Percentiles rank a stretch among this genome's conserved stretches.
Evolutionary conservation across 371 early-diverging fungal species (phyloP).

Genomic region (Mucor piriformis): DNA sequence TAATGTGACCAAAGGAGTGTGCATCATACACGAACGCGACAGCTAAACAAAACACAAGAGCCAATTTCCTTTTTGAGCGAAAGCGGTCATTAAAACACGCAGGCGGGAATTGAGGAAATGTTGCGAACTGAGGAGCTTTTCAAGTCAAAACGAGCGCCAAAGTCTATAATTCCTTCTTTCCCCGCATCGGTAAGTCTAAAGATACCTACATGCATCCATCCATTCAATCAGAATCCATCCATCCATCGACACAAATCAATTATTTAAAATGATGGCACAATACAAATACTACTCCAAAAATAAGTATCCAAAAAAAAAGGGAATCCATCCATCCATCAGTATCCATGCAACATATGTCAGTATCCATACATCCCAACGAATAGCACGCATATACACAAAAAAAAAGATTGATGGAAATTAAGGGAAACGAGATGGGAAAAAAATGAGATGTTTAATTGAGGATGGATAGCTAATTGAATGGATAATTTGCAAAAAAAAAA

Average conservation of each 20-base stretch:
- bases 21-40: no score
- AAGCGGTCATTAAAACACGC: constrained; percentile 3
- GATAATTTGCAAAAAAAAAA: background rate
- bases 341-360: no score
- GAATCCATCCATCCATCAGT: no score
- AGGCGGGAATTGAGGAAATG: constrained; percentile 3
- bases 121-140: constrained; percentile 5
- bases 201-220: constrained; percentile 25
- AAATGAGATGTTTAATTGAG: no score
- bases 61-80: no score
- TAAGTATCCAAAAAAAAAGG: background rate
- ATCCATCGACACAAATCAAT: constrained; percentile 25
- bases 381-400: no score
- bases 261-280: background rate
- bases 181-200: constrained; percentile 41
- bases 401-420: no score
- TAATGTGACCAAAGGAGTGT: no score
- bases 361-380: no score
- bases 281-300: background rate
- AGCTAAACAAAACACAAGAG: no score
- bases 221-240: constrained; percentile 20
- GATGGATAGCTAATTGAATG: no score
- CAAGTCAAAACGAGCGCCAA: constrained; percentile 21
- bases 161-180: constrained; percentile 38
- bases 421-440: no score